Conservation (phyloP, 805 yeast species). For the Tetrapisispora iriomotensis region DNA sequence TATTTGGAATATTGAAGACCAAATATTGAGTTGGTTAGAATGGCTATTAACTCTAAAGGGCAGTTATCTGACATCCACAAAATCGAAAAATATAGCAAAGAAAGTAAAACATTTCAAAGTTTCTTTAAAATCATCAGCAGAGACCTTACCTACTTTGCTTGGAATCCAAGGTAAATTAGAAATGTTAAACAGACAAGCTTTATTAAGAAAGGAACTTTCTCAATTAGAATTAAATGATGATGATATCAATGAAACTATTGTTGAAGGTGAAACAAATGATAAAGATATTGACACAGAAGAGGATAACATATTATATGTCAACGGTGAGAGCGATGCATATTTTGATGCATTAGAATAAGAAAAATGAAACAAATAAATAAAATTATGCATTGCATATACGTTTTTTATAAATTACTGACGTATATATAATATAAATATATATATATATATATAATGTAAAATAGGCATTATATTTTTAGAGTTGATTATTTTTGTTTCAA, state of each 20-base stretch:
- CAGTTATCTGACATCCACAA: slow-evolving; percentile 23
- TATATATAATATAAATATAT: not conserved
- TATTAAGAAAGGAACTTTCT: slow-evolving; percentile 48
- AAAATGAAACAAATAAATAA: slow-evolving; percentile 8
- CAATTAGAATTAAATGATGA: slow-evolving; percentile 28
- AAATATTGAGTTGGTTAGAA: slow-evolving; percentile 56
- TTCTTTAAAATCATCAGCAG: slow-evolving; percentile 45
- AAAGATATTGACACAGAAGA: slow-evolving; percentile 19
- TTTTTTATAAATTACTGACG: not conserved
- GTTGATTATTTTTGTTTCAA: not conserved
- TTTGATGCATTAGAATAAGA: slow-evolving; percentile 31
- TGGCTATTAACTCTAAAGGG: slow-evolving; percentile 70
- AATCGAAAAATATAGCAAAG: slow-evolving; percentile 27
- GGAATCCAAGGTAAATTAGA: slow-evolving; percentile 81
- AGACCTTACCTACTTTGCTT: slow-evolving; percentile 56
- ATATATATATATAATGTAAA: slow-evolving; percentile 1
- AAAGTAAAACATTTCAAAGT: slow-evolving; percentile 47
- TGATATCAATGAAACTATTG: slow-evolving; percentile 16
- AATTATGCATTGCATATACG: not conserved
- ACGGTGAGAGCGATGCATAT: slow-evolving; percentile 39
- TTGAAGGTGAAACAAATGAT: slow-evolving; percentile 35
- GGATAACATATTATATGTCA: slow-evolving; percentile 28
- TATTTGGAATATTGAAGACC: slow-evolving; percentile 18
- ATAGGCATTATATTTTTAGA: slow-evolving; percentile 1
- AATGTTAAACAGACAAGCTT: slow-evolving; percentile 65